Base-by-base conservation (phyloP, 2,329 filamentous ascomycete species). In the Aureobasidium sp. region DNA sequence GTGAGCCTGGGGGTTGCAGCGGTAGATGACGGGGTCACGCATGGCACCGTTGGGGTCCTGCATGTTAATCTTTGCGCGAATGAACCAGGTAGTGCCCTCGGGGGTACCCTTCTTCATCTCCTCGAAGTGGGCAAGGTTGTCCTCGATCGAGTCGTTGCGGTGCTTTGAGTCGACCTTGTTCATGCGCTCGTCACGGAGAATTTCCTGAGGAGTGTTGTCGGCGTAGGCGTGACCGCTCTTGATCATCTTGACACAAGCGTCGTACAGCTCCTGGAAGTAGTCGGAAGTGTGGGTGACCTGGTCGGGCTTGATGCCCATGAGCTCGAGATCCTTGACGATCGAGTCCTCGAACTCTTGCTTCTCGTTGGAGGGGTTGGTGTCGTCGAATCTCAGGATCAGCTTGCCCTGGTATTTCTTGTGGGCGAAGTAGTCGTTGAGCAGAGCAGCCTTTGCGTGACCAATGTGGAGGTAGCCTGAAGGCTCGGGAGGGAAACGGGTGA, bases 351-450 rank as follows among this genome's bases (percentile, higher is more conserved):
- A 99, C 78, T 97, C 94, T 74, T 93, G 87, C 80, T 96, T 97
- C 81, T 99, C 94, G 75, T 97, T 97, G 64, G 89, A 87, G 8
- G 94, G 94, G 77, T 99, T 99, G 62, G 94, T 99, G 72, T 99
- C 94, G 73, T 99, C 94, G 71, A 99, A 94, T 64, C 94, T 89
- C 55, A 97, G 84, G 64, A 95, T 86, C 69, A 99, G 82, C 70
- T 88, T 95, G 70, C 94, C 94, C 64, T 93, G 87, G 80, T 96
- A 96, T 69, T 91, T 89, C 74, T 91, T 88, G 75, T 97, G 91
- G 48, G 91, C 93, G 69, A 97, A 97, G 81, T 96, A 97, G 75
- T 97, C 92, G 78, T 94, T 96, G 62, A 97, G 85, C 61, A 96
- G 82, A 6, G 91, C 91, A 34, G 91, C 91, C 78, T 97, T 97